These are phyloP conservation scores for Quercus lobata DNA, from an alignment of 331 rosid species.

Conservation along the genomic window DNA sequence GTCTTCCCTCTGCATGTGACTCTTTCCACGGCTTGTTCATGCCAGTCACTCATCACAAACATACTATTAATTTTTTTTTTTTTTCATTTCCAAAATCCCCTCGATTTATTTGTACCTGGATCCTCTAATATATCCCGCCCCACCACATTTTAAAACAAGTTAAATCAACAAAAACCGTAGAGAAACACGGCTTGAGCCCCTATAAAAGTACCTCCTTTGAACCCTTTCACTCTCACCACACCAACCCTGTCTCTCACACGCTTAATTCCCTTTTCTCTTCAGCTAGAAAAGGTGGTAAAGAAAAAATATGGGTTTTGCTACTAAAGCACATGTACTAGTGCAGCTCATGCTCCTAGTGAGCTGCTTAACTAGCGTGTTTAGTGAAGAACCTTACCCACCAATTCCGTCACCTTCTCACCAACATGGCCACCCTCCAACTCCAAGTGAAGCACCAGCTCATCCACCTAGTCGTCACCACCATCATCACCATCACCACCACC, in stretches of 20 bases:
- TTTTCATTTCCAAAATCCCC: neutral
- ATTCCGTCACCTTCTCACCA: constrained; percentile 4
- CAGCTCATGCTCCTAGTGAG: constrained; percentile 21
- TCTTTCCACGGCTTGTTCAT: neutral
- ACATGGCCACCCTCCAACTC: constrained; percentile 8
- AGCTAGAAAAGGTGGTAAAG: too few relatives aligned
- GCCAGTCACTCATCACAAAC: neutral
- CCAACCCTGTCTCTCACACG: neutral
- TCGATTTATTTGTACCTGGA: too few relatives aligned
- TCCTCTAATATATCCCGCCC: neutral
- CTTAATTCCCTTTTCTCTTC: too few relatives aligned
- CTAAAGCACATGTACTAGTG: constrained; percentile 10
- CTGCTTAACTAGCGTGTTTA: constrained; percentile 20
- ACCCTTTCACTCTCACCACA: neutral
- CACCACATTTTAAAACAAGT: neutral
- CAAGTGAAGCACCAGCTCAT: constrained; percentile 6
- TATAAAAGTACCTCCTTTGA: constrained; percentile 24
- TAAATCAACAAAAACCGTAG: constrained; percentile 10
- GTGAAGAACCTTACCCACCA: constrained; percentile 9
- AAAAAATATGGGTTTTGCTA: neutral
- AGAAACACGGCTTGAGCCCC: constrained; percentile 5
- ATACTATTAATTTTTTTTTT: too few relatives aligned
- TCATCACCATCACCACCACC: too few relatives aligned
- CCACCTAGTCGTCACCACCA: too few relatives aligned
- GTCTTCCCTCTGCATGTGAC: constrained; percentile 11